phyloP scores from a whole-genome alignment of 140 eudicot species.

The Bidens hawaiensis region DNA sequence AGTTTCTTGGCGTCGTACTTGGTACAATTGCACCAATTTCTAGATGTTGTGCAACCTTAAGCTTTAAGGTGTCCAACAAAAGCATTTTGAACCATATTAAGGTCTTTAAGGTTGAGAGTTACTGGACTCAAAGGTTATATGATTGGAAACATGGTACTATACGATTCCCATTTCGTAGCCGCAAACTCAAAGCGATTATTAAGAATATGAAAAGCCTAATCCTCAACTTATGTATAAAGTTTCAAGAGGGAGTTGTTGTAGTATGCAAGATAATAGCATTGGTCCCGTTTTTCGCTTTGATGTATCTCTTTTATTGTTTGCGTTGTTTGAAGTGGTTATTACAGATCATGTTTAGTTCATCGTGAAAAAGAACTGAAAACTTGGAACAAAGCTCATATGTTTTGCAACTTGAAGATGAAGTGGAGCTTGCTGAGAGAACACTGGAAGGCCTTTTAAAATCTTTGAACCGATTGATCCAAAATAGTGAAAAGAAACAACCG shows the following conservation, averaged over 20 bases:
- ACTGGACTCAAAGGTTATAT: background rate
- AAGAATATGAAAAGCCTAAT: background rate
- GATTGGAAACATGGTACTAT: background rate
- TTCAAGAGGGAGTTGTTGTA: constrained; percentile 2
- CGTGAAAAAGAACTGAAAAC: background rate
- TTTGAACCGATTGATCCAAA: background rate
- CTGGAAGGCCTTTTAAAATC: background rate
- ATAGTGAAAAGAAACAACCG: background rate
- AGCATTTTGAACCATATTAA: background rate
- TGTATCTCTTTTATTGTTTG: background rate
- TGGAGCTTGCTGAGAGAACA: constrained; percentile 6
- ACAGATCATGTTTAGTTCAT: background rate
- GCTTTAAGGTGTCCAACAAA: background rate
- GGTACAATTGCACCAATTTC: constrained; percentile 6
- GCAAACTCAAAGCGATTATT: background rate
- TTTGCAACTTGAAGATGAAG: background rate
- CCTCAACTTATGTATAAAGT: background rate
- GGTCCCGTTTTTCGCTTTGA: background rate
- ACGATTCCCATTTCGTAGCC: background rate
- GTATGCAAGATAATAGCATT: background rate
- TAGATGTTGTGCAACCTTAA: constrained; percentile 13
- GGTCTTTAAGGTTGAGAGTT: background rate
- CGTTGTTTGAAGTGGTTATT: background rate
- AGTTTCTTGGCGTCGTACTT: background rate
- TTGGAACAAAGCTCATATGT: background rate